Evolutionary conservation across 371 early-diverging fungal genomes (phyloP).

Genomic region (Mortierella sp.): DNA sequence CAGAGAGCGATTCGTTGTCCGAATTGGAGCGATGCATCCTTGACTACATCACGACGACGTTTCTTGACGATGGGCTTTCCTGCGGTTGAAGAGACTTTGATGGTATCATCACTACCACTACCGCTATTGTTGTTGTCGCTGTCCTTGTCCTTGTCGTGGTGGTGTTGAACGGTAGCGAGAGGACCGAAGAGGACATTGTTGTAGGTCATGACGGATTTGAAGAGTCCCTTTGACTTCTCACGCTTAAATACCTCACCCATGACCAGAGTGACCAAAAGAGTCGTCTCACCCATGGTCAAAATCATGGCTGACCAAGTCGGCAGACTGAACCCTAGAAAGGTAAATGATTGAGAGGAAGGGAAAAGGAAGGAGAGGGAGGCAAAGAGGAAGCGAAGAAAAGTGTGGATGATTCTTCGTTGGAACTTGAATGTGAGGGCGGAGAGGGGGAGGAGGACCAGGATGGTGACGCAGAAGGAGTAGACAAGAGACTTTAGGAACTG

Average conservation of each 20-base stretch:
- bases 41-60: constrained; percentile 19
- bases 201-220: constrained; percentile 20
- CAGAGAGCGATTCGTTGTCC: constrained; percentile 24
- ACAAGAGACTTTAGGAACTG: constrained; percentile 25
- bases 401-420: constrained; percentile 18
- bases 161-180: constrained; percentile 18
- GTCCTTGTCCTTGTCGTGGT: background rate
- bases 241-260: constrained; percentile 39
- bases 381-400: constrained; percentile 18
- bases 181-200: constrained; percentile 24
- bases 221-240: constrained; percentile 28
- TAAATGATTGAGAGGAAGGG: background rate
- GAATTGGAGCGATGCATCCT: constrained; percentile 16
- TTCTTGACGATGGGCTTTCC: background rate
- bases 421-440: constrained; percentile 29
- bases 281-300: constrained; percentile 37
- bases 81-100: constrained; percentile 8
- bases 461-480: constrained; percentile 22
- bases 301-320: constrained; percentile 34
- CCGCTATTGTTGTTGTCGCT: background rate
- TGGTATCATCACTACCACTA: background rate
- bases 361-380: constrained; percentile 4
- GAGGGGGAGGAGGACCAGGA: constrained; percentile 28
- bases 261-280: constrained; percentile 33
- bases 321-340: constrained; percentile 15